phyloP scores from a whole-genome alignment of 768 basidiomycete species.

The Podaxis sp. region DNA sequence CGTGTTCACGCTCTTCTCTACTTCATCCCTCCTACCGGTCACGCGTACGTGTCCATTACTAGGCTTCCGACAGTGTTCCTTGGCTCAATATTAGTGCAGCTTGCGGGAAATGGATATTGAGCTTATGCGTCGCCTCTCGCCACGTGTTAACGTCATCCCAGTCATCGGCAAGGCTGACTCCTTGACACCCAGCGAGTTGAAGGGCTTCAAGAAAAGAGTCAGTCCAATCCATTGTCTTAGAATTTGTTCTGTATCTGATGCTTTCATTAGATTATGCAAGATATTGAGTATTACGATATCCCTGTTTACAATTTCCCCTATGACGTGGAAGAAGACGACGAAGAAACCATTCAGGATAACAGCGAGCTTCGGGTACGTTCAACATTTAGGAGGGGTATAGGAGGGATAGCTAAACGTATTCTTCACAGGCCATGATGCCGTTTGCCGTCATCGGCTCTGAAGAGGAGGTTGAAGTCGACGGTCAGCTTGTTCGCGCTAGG shows the following conservation, averaged over 20 bases:
- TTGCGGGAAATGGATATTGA: constrained; percentile 99
- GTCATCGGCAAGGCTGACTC: constrained; percentile 97
- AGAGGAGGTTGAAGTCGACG: constrained; percentile 93
- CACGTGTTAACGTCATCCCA: constrained; percentile 98
- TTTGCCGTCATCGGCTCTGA: constrained; percentile 98
- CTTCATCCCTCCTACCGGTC: constrained; percentile 98
- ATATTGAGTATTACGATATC: constrained; percentile 97
- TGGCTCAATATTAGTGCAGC: constrained; percentile 33
- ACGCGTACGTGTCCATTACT: constrained; percentile 62
- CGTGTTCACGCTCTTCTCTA: constrained; percentile 94
- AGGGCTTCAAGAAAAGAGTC: constrained; percentile 94
- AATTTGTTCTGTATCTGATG: not conserved
- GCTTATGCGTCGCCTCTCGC: constrained; percentile 96
- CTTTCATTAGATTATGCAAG: constrained; percentile 87
- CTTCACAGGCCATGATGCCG: constrained; percentile 79
- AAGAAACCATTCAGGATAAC: constrained; percentile 97
- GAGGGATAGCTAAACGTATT: not conserved
- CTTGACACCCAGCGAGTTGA: constrained; percentile 88
- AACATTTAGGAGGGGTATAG: not conserved
- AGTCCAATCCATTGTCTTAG: constrained; percentile 17
- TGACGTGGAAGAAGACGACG: constrained; percentile 98
- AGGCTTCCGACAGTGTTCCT: not conserved
- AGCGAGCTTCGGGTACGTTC: constrained; percentile 81
- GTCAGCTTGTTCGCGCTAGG: constrained; percentile 87
- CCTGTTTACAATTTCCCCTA: constrained; percentile 99